Evolutionary conservation across 352 stramenopile genomes (phyloP), one percentile per base, ranked within the genome.

Genomic region (Phytophthora lateralis): DNA sequence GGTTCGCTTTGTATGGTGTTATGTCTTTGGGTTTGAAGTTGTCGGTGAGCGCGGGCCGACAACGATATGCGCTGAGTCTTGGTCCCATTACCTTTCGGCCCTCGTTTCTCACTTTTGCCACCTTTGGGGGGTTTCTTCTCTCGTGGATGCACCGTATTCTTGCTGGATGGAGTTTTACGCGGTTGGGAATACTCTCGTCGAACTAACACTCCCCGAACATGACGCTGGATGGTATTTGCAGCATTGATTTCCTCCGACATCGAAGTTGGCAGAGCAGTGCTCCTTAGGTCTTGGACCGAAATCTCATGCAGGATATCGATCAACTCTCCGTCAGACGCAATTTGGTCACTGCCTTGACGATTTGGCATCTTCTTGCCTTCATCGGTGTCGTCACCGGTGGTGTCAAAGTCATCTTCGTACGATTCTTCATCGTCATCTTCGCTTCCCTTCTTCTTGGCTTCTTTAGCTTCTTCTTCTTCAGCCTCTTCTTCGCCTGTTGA

Each of bases 331-430:
- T 82, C 73, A 3, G 70, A 75, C 41, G 58, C 60, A 48, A 45
- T 21, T 50, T 39, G 52, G 26, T 27, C 34, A 15, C 21, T 52
- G 14, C 51, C 46, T 30, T 55, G 37, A 5, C 45, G 62, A 61
- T 27, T 47, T 21, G 30, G 20, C 56, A 59, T 66, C 12, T 39
- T 45, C 32, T 55, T 50, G 35, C 38, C 52, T 34, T 21, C 62
- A 6, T 60, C 26, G 5, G 15, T 48, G 21, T 63, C 49, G 35
- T 66, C 49, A 44, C 21, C 56, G n/a, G 34, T 59, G 15, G 26
- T 57, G 34, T 82, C 70, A 20, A 85, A 85, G 21, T 82, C 75
- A 26, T 80, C 75, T 54, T 85, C 75, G 32, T 80, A 81, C 5
- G 69, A 65, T 38, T 77, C 69, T 17, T 73, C 69, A 1, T 71